phyloP scores from a whole-genome alignment of 441 rosid species.

The Pelargonium citronellum region DNA sequence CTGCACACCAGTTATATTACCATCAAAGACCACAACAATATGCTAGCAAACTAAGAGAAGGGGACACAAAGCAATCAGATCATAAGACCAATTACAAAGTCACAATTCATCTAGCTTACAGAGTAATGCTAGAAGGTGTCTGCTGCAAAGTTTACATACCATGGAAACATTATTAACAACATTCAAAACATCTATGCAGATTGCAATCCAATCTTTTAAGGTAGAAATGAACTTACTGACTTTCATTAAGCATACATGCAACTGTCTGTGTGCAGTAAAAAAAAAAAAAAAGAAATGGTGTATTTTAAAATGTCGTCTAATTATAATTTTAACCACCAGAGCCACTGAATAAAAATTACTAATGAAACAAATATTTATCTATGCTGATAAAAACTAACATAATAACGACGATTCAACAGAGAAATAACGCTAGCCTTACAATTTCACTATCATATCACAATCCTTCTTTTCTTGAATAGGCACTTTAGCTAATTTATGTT shows the following conservation, averaged over 20 bases:
- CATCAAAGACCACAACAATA: too few species aligned
- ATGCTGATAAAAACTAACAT: not conserved
- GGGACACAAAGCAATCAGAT: not conserved
- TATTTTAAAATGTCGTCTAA: too few species aligned
- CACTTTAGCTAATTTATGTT: not conserved
- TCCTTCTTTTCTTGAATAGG: not conserved
- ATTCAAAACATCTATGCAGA: not conserved
- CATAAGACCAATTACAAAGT: constrained; percentile 12
- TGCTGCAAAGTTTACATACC: constrained; percentile 1
- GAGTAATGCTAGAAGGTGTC: not conserved
- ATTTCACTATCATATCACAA: not conserved
- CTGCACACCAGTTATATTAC: not conserved
- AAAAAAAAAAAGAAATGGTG: too few species aligned
- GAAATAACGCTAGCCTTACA: not conserved
- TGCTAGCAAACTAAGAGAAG: not conserved
- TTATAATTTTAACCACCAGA: not conserved
- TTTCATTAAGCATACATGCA: not conserved
- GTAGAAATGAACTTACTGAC: not conserved
- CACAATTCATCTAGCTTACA: constrained; percentile 15
- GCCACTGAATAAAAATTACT: too few species aligned
- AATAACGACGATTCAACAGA: not conserved
- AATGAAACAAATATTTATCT: not conserved
- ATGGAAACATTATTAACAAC: not conserved
- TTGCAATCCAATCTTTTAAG: not conserved
- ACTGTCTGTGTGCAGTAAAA: not conserved